phyloP scores from a whole-genome alignment of 495 filamentous ascomycete genomes.

The Stereocaulon alpinum region DNA sequence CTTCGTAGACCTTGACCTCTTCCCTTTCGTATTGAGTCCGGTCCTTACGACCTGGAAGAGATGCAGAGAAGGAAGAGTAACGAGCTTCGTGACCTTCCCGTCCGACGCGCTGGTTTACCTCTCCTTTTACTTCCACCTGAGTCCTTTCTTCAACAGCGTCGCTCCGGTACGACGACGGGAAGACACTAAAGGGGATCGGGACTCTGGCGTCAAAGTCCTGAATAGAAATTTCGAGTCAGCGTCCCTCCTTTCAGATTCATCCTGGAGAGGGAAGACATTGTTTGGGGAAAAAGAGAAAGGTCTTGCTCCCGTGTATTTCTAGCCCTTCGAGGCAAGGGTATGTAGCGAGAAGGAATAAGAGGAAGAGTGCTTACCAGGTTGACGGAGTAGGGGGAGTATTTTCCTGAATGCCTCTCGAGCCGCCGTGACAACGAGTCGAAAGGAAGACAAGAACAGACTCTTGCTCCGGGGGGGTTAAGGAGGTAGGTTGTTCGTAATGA shows the following conservation, averaged over 20 bases:
- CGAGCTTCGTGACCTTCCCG: constrained; percentile 79
- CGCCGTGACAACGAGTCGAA: constrained; percentile 64
- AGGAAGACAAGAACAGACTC: constrained; percentile 90
- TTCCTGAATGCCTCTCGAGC: constrained; percentile 93
- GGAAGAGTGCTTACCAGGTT: constrained; percentile 61
- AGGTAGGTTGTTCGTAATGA: constrained; percentile 5
- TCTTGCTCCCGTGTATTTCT: neutral
- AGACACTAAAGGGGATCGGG: constrained; percentile 98
- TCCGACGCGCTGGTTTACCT: constrained; percentile 77
- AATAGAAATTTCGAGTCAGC: neutral
- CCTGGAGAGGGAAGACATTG: neutral
- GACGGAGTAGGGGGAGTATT: constrained; percentile 72
- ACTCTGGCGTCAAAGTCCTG: constrained; percentile 96
- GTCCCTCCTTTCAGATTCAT: no score
- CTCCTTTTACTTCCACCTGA: constrained; percentile 76
- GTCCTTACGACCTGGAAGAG: constrained; percentile 50
- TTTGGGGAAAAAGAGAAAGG: neutral
- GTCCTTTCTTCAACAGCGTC: constrained; percentile 68
- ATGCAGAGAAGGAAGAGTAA: constrained; percentile 55
- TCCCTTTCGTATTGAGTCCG: constrained; percentile 56
- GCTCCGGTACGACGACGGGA: constrained; percentile 95
- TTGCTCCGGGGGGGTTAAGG: constrained; percentile 42
- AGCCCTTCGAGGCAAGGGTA: no score
- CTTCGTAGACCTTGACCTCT: constrained; percentile 66
- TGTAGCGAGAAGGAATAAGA: neutral